Evolutionary conservation across 225 moss, liverwort and hornwort genomes (phyloP).

Genomic region (Pseudisothecium myosuroides): DNA sequence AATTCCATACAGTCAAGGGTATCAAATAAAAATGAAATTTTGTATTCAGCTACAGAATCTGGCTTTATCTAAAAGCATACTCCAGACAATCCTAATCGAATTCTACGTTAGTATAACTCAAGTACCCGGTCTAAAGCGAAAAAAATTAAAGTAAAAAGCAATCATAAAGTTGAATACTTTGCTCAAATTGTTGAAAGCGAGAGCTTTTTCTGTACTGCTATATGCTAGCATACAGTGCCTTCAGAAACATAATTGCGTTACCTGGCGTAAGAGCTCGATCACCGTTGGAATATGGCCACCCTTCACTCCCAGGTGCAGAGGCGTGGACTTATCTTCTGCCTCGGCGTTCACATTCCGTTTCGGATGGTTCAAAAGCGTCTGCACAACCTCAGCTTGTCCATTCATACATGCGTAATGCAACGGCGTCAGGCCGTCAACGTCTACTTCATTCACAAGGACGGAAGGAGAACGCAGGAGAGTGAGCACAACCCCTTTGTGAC

Average conservation of each 20-base stretch:
- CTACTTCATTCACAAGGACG: constrained; percentile 14
- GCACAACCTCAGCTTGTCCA: constrained; percentile 20
- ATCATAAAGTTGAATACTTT: too few species aligned
- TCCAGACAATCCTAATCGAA: background rate
- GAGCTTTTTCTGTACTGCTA: background rate
- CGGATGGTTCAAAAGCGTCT: constrained; percentile 8
- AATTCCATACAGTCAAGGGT: background rate
- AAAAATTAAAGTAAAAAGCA: too few species aligned
- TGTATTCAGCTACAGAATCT: background rate
- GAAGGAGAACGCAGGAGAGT: constrained; percentile 3
- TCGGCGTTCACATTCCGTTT: constrained; percentile 18
- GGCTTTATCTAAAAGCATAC: background rate
- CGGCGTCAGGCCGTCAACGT: constrained; percentile 21
- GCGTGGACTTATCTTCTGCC: constrained; percentile 18
- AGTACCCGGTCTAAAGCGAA: background rate
- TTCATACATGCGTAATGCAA: constrained; percentile 24
- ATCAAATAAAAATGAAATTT: background rate
- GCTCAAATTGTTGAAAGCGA: background rate
- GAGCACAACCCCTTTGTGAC: constrained; percentile 10
- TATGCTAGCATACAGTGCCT: background rate
- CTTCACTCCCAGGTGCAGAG: constrained; percentile 40
- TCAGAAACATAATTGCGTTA: background rate
- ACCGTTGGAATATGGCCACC: constrained; percentile 15
- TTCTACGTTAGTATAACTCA: too few species aligned
- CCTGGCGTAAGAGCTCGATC: constrained; percentile 44